Conservation (phyloP, 2,329 filamentous ascomycete species). For the Pseudogymnoascus sp. region DNA sequence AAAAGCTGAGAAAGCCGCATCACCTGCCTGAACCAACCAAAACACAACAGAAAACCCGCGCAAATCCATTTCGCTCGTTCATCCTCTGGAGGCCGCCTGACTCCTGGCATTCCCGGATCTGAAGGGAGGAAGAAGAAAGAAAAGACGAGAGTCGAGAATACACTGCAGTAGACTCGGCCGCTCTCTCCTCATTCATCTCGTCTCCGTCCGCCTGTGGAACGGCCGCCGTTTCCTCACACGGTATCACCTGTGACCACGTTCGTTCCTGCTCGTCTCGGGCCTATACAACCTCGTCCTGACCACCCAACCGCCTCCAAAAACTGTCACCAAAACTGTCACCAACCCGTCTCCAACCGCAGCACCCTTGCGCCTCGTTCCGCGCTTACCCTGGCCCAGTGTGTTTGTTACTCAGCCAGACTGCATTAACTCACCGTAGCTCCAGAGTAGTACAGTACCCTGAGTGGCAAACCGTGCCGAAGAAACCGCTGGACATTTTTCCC, state of each 20-base stretch:
- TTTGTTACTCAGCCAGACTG: background rate
- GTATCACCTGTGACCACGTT: constrained; percentile 4
- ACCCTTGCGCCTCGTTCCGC: constrained; percentile 1
- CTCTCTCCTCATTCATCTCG: background rate
- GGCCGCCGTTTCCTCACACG: background rate
- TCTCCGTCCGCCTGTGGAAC: background rate
- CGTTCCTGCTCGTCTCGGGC: background rate
- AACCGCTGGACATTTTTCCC: background rate
- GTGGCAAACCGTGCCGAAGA: background rate
- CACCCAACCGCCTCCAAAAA: background rate
- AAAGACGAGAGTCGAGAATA: background rate
- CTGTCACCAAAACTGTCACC: background rate
- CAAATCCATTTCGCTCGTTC: constrained; percentile 11
- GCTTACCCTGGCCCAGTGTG: background rate
- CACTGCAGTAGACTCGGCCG: background rate
- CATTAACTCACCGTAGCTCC: background rate
- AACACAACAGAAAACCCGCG: constrained; percentile 13
- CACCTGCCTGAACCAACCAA: constrained; percentile 16
- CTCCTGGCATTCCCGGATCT: background rate
- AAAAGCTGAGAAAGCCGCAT: constrained; percentile 18
- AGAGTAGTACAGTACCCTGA: background rate
- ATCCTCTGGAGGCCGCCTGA: constrained; percentile 4
- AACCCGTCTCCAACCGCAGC: background rate
- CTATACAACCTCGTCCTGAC: background rate
- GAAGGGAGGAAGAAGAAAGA: background rate